Evolutionary conservation across 1,284 basidiomycete species (phyloP), one percentile per base, ranked within the genome.

Genomic region (Trichosporon ovoides): DNA sequence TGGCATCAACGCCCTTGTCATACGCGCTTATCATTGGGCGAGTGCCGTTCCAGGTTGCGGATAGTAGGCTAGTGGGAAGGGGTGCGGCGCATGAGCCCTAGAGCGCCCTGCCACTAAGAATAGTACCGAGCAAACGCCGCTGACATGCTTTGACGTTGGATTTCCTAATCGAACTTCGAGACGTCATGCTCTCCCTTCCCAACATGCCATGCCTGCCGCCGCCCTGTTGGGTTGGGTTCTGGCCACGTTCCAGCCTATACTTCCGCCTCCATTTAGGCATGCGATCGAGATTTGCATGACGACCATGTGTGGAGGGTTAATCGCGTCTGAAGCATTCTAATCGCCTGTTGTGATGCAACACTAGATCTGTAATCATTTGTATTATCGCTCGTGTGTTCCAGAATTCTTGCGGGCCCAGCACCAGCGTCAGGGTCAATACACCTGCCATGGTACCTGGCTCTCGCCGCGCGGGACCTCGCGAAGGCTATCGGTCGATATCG

Each of bases 81-180:
- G 36, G 13, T 16, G 36, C 13, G 13, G 36, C 18, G 6, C 13
- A 20, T 43, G 40, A 46, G 40, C 13, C 14, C 22, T 24, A 3
- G 11, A 12, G 14, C 22, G 28, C 40, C 40, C 40, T 46, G 40
- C 40, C 40, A 46, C 40, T 46, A 46, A 46, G 40, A 46, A 46
- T 46, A 46, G 40, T 46, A 46, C 40, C 40, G 40, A 46, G 40
- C 22, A 46, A 46, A 46, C 40, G 40, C 40, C 40, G 40, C n/a
- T 46, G 40, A 46, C 40, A 24, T 46, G 40, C 40, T 46, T 28
- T 46, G 22, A 16, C 13, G 9, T 35, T 35, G 34, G n/a, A n/a
- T n/a, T n/a, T n/a, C n/a, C n/a, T n/a, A 35, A 35, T 35, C 34
- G 34, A 7, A 35, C 2, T 12, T n/a, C 40, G 40, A 20, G 22